Evolutionary conservation across 2,329 filamentous ascomycete species (phyloP).

Genomic region (Coleophoma cylindrospora): DNA sequence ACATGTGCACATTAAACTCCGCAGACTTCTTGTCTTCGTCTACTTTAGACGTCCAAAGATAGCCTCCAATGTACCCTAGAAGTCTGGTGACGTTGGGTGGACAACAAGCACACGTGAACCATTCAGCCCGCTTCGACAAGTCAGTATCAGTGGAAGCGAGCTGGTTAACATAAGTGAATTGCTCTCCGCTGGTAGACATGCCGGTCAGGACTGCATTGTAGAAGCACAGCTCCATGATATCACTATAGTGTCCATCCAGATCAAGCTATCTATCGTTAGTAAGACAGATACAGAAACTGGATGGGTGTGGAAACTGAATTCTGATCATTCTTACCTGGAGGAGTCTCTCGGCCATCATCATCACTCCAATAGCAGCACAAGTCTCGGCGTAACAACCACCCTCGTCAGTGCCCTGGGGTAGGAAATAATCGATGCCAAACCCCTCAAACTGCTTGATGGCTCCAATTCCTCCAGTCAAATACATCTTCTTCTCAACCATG

Average conservation of each 20-base stretch:
- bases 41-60: slow-evolving; percentile 41
- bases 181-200: slow-evolving; percentile 49
- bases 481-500: slow-evolving; percentile 58
- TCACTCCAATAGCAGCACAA: slow-evolving; percentile 53
- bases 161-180: slow-evolving; percentile 59
- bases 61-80: slow-evolving; percentile 51
- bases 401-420: slow-evolving; percentile 53
- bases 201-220: slow-evolving; percentile 56
- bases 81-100: slow-evolving; percentile 54
- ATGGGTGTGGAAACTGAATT: no score
- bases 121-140: slow-evolving; percentile 44
- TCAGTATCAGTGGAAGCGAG: slow-evolving; percentile 47
- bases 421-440: slow-evolving; percentile 53
- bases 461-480: slow-evolving; percentile 56
- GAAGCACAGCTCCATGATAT: slow-evolving; percentile 56
- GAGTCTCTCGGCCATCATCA: slow-evolving; percentile 54
- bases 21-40: slow-evolving; percentile 25
- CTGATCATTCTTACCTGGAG: slow-evolving; percentile 32
- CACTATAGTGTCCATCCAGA: slow-evolving; percentile 46
- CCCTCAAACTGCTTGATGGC: slow-evolving; percentile 54
- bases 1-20: slow-evolving; percentile 51
- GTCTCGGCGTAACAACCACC: slow-evolving; percentile 60
- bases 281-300: background rate
- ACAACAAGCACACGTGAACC: slow-evolving; percentile 57
- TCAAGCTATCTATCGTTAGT: slow-evolving; percentile 31